A percentile compares a stretch with the other conserved stretches of the same genome.
Evolutionary conservation across 2,329 filamentous ascomycete species (phyloP).

Genomic region (Clonostachys sp.): DNA sequence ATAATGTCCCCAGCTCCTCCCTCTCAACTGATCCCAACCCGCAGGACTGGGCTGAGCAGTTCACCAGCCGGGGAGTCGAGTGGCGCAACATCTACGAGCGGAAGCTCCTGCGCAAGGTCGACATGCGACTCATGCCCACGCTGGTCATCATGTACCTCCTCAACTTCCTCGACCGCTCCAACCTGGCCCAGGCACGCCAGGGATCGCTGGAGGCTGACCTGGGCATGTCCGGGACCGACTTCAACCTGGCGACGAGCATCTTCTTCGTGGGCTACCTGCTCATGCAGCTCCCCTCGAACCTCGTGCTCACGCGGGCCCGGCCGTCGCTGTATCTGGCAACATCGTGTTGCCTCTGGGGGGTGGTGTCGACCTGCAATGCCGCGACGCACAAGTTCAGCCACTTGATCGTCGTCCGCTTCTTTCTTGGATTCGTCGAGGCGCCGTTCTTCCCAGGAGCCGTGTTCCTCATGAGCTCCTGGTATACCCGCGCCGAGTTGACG

Average conservation of each 20-base stretch:
- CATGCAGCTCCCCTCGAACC: constrained; percentile 59
- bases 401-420: constrained; percentile 40
- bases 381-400: constrained; percentile 33
- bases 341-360: constrained; percentile 37
- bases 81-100: constrained; percentile 14
- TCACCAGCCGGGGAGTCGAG: constrained; percentile 2
- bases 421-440: constrained; percentile 36
- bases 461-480: constrained; percentile 41
- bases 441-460: constrained; percentile 45
- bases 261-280: constrained; percentile 60
- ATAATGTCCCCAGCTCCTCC: too few species aligned
- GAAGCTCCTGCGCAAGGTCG: constrained; percentile 42
- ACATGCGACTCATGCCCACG: constrained; percentile 44
- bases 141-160: constrained; percentile 51
- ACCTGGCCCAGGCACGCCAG: constrained; percentile 49
- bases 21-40: neutral
- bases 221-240: constrained; percentile 49
- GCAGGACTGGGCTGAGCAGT: neutral
- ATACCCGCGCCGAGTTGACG: constrained; percentile 40
- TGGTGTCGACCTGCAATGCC: constrained; percentile 39
- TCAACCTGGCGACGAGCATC: constrained; percentile 53
- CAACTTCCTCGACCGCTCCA: constrained; percentile 49
- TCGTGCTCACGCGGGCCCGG: constrained; percentile 46
- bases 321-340: constrained; percentile 48
- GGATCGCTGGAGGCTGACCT: constrained; percentile 49